These are phyloP conservation scores for Silene coronaria DNA, from an alignment of 179 eudicot genomes.

Conservation along the genomic window DNA sequence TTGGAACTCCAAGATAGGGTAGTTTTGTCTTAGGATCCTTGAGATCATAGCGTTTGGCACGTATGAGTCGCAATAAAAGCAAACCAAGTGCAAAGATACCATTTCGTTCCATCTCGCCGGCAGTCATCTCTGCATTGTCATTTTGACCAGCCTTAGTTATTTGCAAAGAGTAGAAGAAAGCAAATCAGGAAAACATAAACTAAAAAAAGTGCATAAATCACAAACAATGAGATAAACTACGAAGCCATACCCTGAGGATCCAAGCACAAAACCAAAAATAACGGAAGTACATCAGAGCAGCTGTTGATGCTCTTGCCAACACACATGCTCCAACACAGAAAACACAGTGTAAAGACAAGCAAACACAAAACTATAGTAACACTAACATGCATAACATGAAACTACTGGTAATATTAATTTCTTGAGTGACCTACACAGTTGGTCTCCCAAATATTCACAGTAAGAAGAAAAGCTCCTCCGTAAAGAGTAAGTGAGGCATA, in stretches of 20 bases:
- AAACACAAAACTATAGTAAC: not conserved
- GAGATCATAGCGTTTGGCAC: not conserved
- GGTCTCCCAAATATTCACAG: not conserved
- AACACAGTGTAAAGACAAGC: not conserved
- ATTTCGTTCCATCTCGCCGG: not conserved
- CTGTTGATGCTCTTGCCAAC: not conserved
- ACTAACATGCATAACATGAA: not conserved
- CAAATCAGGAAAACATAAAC: not conserved
- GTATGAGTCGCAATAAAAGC: not conserved
- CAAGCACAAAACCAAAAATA: not conserved
- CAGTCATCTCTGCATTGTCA: not conserved
- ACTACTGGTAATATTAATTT: not conserved
- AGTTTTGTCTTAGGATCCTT: not conserved
- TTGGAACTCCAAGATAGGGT: not conserved
- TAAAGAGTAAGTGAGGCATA: not conserved
- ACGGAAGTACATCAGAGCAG: not conserved
- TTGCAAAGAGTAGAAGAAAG: not conserved
- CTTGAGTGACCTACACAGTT: not conserved
- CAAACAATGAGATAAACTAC: not conserved
- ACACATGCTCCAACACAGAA: not conserved
- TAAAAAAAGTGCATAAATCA: not conserved
- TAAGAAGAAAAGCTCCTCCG: not conserved
- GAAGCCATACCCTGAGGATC: not conserved
- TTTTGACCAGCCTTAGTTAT: not conserved
- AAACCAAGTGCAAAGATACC: slow-evolving; percentile 5